Evolutionary conservation across 306 rosid species (phyloP), one percentile per base, ranked within the genome.

Genomic region (Ochetophila trinervis): DNA sequence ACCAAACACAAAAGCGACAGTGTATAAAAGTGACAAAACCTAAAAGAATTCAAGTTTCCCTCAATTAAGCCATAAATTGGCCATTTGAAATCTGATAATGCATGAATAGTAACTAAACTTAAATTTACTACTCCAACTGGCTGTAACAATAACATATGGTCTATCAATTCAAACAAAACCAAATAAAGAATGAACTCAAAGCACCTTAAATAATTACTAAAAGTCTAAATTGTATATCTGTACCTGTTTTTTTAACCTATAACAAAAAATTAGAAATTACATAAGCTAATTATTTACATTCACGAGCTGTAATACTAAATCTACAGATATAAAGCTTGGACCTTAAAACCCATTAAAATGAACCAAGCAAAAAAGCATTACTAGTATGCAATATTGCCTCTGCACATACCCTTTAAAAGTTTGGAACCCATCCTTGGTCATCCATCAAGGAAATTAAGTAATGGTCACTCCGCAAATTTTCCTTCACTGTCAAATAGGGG

Each of bases 351-450:
- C 11, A 27, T 27, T 4, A 50, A n/a, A 50, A 50, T 50, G 22
- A 50, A 50, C 19, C 9, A 6, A 17, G 19, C 17, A 16, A 49
- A 3, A 23, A 37, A 27, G 56, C 32, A 11, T 48, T 21, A 34
- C 35, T 7, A 57, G 49, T 37, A 68, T 23, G 62, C 24, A 75
- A 54, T 63, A n/a, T 19, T 66, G 56, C 36, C 53, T 42, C 19
- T 30, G 52, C 67, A 65, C 81, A 65, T 80, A 93, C 99, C 94
- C 99, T 87, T 79, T 90, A 90, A 76, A 93, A 93, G 74, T 59
- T 91, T 5, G 88, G 82, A 71, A 90, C 96, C 96, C 97, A 87
- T 75, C 99, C 99, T 80, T 90, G 88, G 69, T 80, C 87, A 78
- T 93, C 96, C 99, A 93, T 93, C 85, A 90, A 66, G 71, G 88